Evolutionary conservation across 139 green algal genomes (phyloP).

Genomic region (Gonium pectorale): DNA sequence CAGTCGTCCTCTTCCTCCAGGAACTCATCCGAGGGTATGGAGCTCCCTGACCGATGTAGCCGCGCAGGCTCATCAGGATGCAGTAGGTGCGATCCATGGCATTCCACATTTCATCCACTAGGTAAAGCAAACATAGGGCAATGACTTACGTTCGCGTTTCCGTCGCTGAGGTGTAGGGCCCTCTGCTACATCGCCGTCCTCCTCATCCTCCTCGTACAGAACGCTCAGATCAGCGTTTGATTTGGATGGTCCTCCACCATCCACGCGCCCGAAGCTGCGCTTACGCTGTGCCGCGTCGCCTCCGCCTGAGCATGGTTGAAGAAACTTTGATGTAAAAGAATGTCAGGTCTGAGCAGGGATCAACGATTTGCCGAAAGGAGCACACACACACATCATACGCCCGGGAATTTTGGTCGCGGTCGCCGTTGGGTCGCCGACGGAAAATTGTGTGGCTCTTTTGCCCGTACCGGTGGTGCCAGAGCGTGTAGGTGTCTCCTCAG

Average conservation of each 20-base stretch:
- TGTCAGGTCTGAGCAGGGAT: no score
- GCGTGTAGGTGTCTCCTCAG: neutral
- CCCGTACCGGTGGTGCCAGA: no score
- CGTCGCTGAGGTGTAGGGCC: constrained; percentile 53
- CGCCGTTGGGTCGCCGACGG: no score
- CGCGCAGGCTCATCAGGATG: no score
- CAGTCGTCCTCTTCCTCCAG: neutral
- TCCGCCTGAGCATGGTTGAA: no score
- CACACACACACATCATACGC: neutral
- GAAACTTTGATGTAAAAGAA: no score
- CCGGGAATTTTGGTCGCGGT: no score
- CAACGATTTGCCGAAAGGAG: no score
- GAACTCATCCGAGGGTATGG: neutral
- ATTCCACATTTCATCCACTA: no score
- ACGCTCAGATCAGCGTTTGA: neutral
- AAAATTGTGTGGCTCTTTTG: no score
- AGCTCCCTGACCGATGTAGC: neutral
- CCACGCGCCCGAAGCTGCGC: constrained; percentile 35
- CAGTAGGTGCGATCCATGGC: no score
- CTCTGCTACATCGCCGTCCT: constrained; percentile 21
- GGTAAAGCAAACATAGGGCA: no score
- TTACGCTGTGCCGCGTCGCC: constrained; percentile 22
- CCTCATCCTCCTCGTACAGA: constrained; percentile 46
- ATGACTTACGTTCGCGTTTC: constrained; percentile 42
- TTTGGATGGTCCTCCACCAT: constrained; percentile 12